Evolutionary conservation across 495 filamentous ascomycete species (phyloP).

Genomic region (Lichenothelia convexa): DNA sequence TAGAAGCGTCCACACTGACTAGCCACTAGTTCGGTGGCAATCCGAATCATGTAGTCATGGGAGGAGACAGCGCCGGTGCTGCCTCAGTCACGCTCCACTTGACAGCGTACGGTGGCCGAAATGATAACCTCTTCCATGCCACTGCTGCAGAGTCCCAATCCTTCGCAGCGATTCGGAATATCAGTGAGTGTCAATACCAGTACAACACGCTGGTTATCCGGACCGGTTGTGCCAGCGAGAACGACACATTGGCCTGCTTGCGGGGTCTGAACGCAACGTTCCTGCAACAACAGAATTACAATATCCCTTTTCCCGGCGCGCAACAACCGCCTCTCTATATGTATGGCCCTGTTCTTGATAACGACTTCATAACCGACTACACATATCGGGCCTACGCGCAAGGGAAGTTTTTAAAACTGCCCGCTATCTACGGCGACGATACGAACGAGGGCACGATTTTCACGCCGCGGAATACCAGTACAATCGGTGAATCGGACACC

Average conservation of each 20-base stretch:
- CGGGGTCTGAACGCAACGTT: constrained; percentile 28
- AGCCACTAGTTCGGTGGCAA: constrained; percentile 48
- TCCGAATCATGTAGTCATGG: constrained; percentile 49
- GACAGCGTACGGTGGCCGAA: constrained; percentile 36
- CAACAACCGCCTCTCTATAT: constrained; percentile 32
- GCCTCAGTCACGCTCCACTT: constrained; percentile 49
- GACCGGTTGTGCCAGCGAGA: constrained; percentile 30
- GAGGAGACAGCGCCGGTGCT: constrained; percentile 55
- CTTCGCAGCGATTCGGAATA: constrained; percentile 40
- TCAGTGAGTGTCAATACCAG: constrained; percentile 42
- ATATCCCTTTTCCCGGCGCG: constrained; percentile 35
- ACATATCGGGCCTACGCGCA: constrained; percentile 38
- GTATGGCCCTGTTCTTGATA: constrained; percentile 41
- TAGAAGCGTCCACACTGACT: constrained; percentile 2
- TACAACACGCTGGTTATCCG: constrained; percentile 42
- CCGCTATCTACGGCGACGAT: constrained; percentile 50
- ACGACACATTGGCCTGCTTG: constrained; percentile 38
- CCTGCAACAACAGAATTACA: constrained; percentile 35
- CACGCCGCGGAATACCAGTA: constrained; percentile 31
- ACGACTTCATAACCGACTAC: constrained; percentile 37
- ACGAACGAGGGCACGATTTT: constrained; percentile 56
- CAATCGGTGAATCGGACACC: constrained; percentile 26
- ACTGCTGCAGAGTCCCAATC: constrained; percentile 48
- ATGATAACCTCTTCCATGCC: constrained; percentile 41
- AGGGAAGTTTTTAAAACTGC: constrained; percentile 47